Evolutionary conservation across 2,329 filamentous ascomycete species (phyloP).

Genomic region (Cryphonectria carpinicola): DNA sequence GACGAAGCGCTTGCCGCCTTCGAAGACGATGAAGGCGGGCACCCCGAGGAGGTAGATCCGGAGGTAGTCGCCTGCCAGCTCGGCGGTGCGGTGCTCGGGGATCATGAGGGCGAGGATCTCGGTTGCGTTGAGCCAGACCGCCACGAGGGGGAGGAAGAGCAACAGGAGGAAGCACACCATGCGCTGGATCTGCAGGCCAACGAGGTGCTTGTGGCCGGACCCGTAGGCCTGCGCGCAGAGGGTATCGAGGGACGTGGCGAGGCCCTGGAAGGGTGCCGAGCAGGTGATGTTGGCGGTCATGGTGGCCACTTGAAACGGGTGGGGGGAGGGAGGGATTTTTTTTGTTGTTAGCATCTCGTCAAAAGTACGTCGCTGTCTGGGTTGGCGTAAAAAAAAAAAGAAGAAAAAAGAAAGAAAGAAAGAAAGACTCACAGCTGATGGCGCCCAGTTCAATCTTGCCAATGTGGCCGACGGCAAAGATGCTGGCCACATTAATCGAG

Average conservation of each 20-base stretch:
- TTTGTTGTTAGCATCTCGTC: constrained; percentile 23
- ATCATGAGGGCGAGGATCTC: constrained; percentile 67
- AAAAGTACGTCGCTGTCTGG: too few species aligned
- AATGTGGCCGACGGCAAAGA: constrained; percentile 77
- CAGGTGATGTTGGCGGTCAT: constrained; percentile 84
- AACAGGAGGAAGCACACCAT: constrained; percentile 78
- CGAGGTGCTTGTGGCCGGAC: constrained; percentile 84
- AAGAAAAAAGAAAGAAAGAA: too few species aligned
- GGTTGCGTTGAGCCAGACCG: constrained; percentile 71
- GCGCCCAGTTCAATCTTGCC: constrained; percentile 72
- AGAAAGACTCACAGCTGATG: constrained; percentile 52
- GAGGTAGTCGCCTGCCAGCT: constrained; percentile 74
- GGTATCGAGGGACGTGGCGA: constrained; percentile 89
- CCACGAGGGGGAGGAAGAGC: constrained; percentile 71
- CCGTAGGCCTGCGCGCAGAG: constrained; percentile 94
- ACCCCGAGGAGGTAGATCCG: constrained; percentile 71
- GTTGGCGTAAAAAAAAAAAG: too few species aligned
- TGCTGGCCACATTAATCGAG: constrained; percentile 79
- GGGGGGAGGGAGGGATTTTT: not conserved
- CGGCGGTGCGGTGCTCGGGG: constrained; percentile 71
- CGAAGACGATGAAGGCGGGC: constrained; percentile 76
- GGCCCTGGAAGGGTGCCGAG: constrained; percentile 77
- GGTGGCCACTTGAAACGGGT: constrained; percentile 54
- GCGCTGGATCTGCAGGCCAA: constrained; percentile 79
- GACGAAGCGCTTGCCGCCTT: constrained; percentile 77